phyloP scores from a whole-genome alignment of 2,329 filamentous ascomycete genomes.

The Ilyonectria robusta region DNA sequence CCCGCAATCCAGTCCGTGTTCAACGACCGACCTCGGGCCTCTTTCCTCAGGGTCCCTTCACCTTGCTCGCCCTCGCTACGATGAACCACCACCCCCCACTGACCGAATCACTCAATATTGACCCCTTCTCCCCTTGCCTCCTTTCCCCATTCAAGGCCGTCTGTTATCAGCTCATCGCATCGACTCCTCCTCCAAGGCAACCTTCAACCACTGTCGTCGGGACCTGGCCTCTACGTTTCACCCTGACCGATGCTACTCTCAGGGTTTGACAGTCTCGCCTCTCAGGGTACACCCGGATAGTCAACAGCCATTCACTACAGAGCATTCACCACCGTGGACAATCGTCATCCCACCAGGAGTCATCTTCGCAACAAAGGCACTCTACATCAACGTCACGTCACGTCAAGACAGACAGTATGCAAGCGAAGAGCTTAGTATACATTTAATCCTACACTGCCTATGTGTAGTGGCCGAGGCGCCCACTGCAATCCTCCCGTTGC shows the following conservation, averaged over 20 bases:
- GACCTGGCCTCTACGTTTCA: conserved; percentile 6
- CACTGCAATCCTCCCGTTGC: conserved; percentile 29
- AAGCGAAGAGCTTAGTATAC: conserved; percentile 36
- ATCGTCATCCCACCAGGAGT: background rate
- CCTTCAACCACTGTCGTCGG: background rate
- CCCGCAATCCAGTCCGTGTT: no score
- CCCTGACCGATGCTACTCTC: conserved; percentile 18
- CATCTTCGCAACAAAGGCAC: background rate
- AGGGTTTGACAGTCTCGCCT: conserved; percentile 9
- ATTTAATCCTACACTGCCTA: conserved; percentile 39
- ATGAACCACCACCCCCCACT: background rate
- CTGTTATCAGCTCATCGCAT: background rate
- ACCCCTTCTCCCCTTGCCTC: background rate
- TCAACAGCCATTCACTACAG: background rate
- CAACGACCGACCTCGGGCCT: background rate
- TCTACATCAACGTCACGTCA: background rate
- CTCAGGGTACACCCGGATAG: conserved; percentile 1
- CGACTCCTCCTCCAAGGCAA: background rate
- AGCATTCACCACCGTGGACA: background rate
- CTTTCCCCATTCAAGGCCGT: conserved; percentile 1
- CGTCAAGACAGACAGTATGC: background rate
- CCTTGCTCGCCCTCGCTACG: background rate
- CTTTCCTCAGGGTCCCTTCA: background rate
- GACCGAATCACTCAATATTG: background rate
- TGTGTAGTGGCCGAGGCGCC: conserved; percentile 27